Conservation (phyloP, 1,139 yeast species). For the Spathaspora jeffriesii region DNA sequence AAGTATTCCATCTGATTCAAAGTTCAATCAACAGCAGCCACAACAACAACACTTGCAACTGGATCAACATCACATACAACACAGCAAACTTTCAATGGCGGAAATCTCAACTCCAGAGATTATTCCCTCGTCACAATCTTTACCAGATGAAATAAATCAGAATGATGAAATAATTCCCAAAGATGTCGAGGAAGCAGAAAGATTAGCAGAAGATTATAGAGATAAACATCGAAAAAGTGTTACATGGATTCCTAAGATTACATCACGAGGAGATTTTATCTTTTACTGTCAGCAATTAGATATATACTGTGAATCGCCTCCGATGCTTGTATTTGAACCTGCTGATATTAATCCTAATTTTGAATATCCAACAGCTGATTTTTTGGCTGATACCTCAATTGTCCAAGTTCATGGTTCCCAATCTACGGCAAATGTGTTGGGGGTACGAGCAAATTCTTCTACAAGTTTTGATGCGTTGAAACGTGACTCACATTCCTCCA, state of each 20-base stretch:
- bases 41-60: conserved; percentile 4
- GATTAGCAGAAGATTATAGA: conserved; percentile 31
- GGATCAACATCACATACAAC: conserved; percentile 5
- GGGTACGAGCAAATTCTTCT: conserved; percentile 9
- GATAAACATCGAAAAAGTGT: conserved; percentile 27
- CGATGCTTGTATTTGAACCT: conserved; percentile 32
- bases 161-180: conserved; percentile 16
- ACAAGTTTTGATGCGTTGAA: conserved; percentile 30
- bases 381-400: conserved; percentile 24
- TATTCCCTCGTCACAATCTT: conserved; percentile 1
- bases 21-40: conserved; percentile 8
- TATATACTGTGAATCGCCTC: conserved; percentile 57
- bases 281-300: conserved; percentile 62
- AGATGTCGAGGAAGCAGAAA: conserved; percentile 40
- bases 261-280: conserved; percentile 55
- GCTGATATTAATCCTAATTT: conserved; percentile 20
- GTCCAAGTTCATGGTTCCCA: conserved; percentile 14
- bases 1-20: conserved; percentile 21
- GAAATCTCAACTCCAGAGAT: background rate
- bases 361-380: conserved; percentile 28
- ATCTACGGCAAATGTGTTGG: conserved; percentile 10
- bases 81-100: conserved; percentile 2
- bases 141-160: conserved; percentile 12
- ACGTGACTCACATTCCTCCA: conserved; percentile 41
- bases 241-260: conserved; percentile 57